Evolutionary conservation across 1,284 basidiomycete species (phyloP), one percentile per base, ranked within the genome.

Genomic region (Ceratobasidium sp.): DNA sequence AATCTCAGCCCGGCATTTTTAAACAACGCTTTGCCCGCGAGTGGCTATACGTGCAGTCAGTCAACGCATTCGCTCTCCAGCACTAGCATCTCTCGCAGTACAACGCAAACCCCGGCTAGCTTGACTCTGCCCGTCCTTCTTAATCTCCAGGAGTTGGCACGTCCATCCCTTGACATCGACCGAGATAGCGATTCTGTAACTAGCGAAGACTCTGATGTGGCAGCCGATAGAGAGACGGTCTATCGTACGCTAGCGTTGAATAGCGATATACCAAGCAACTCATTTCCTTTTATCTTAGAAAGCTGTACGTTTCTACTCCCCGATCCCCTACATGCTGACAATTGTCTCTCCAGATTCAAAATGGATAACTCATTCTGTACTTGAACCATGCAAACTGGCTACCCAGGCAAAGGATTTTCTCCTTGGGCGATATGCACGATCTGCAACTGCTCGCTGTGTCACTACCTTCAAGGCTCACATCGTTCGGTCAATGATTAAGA

Each of bases 101-200:
- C 44, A 46, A 46, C 44, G 6, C 44, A 13, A 46, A 46, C 44
- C 44, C 44, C 44, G 13, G 13, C 44, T 6, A 46, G 13, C 13
- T 6, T 46, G 44, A 46, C 44, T 46, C 13, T 46, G 44, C 44
- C 44, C 44, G 13, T 13, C 44, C 44, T 64, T 60, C 28, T 51
- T 49, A 77, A 72, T 33, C 33, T 53, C 44, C 67, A 77, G 46
- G 69, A 75, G 42, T 76, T 77, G 60, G 51, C 61, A 26, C 70
- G 67, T 42, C 63, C 58, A 39, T 60, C 79, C 18, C 40, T 69
- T 51, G 69, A 56, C 61, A 33, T 49, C 6, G 78, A 28, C 56
- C 28, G 51, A 28, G 67, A 75, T 55, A 63, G 73, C 23, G 40
- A 70, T 5, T 56, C 76, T 20, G 63, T 33, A 46, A 77, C 70